Evolutionary conservation across 306 rosid genomes (phyloP).

Genomic region (Sicyos edulis): DNA sequence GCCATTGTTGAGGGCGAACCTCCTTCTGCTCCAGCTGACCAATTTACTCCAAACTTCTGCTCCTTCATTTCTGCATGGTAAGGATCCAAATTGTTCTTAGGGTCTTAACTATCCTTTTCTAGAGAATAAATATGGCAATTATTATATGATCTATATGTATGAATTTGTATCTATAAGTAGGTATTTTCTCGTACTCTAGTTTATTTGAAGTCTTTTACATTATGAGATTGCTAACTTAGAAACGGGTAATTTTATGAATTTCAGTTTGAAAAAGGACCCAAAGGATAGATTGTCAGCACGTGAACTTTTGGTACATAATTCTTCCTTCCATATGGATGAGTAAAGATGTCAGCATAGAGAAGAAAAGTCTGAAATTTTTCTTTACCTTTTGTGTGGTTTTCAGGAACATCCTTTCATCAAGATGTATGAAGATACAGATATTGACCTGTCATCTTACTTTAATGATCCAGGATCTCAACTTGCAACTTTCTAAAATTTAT

Average conservation of each 20-base stretch:
- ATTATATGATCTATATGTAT: too few species aligned
- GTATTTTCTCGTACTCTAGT: too few species aligned
- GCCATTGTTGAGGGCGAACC: too few species aligned
- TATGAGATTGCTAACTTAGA: too few species aligned
- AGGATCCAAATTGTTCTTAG: too few species aligned
- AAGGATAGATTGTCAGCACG: slow-evolving; percentile 64
- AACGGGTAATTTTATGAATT: slow-evolving; percentile 22
- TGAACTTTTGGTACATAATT: slow-evolving; percentile 67
- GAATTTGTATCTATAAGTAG: too few species aligned
- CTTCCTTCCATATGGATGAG: background rate
- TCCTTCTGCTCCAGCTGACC: too few species aligned
- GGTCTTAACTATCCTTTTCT: too few species aligned
- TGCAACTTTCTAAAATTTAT: slow-evolving; percentile 54
- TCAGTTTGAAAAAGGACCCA: slow-evolving; percentile 72
- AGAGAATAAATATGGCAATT: too few species aligned
- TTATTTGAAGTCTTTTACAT: too few species aligned
- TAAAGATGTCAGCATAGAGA: background rate
- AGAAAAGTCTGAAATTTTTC: slow-evolving; percentile 22
- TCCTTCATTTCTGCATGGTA: too few species aligned
- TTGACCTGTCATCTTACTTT: slow-evolving; percentile 79
- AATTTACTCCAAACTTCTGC: too few species aligned
- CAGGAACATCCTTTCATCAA: slow-evolving; percentile 70
- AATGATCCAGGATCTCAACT: slow-evolving; percentile 81
- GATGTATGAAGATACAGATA: slow-evolving; percentile 58
- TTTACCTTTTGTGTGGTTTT: slow-evolving; percentile 26